Evolutionary conservation across 805 yeast genomes (phyloP).

Genomic region (Barnettozyma pratensis): DNA sequence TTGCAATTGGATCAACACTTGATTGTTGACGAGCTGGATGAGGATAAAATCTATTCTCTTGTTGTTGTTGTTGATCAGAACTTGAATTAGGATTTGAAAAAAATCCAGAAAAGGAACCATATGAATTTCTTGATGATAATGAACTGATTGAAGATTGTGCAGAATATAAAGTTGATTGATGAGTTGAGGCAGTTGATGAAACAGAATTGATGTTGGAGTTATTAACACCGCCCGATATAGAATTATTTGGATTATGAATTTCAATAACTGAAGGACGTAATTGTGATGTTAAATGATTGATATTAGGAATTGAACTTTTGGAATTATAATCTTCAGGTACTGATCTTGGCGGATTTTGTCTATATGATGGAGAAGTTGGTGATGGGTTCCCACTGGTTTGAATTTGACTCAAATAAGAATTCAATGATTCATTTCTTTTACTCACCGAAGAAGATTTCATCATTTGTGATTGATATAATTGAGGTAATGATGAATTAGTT

Average conservation of each 20-base stretch:
- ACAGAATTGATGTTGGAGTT: constrained; percentile 10
- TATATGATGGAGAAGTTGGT: constrained; percentile 1
- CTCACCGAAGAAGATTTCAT: constrained; percentile 3
- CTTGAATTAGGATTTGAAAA: not conserved
- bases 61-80: not conserved
- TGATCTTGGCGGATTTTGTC: constrained; percentile 20
- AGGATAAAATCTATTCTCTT: not conserved
- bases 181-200: constrained; percentile 19
- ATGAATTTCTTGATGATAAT: constrained; percentile 21
- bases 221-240: not conserved
- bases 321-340: constrained; percentile 14
- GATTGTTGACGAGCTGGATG: not conserved
- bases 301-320: constrained; percentile 10
- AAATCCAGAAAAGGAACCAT: constrained; percentile 16
- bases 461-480: constrained; percentile 7
- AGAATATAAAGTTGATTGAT: constrained; percentile 18
- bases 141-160: constrained; percentile 23
- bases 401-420: constrained; percentile 8
- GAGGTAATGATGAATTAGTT: constrained; percentile 12
- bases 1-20: not conserved
- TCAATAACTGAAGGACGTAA: constrained; percentile 24
- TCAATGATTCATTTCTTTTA: constrained; percentile 18
- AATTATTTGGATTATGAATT: constrained; percentile 2
- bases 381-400: not conserved
- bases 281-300: constrained; percentile 10